These are phyloP conservation scores for Alloteropsis semialata DNA, from an alignment of 176 grass and related monocot species.

Conservation along the genomic window DNA sequence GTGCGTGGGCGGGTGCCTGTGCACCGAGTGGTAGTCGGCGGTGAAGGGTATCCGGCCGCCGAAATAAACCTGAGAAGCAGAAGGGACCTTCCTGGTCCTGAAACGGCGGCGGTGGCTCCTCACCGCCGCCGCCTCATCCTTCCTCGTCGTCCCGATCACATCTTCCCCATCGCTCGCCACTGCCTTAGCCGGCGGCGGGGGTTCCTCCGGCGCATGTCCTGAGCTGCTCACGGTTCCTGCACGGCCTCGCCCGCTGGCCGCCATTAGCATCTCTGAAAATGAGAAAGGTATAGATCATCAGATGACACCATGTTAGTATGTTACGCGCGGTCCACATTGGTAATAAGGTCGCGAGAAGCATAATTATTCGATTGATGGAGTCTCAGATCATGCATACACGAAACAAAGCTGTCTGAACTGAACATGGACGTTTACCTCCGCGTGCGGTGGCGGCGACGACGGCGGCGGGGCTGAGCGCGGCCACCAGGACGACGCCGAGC, in stretches of 20 bases:
- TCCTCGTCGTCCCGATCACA: neutral
- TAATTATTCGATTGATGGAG: no score
- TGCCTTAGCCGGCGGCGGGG: neutral
- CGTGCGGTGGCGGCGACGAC: slow-evolving; percentile 23
- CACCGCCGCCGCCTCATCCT: neutral
- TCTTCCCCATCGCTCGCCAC: neutral
- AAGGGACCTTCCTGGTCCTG: slow-evolving; percentile 21
- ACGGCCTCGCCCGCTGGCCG: neutral
- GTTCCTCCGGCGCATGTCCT: no score
- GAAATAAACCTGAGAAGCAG: neutral
- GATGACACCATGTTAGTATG: no score
- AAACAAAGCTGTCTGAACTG: no score
- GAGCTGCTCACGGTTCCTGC: neutral
- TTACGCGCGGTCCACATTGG: no score
- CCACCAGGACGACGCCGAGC: neutral
- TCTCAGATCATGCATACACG: no score
- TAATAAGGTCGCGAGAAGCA: neutral
- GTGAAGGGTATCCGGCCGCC: slow-evolving; percentile 49
- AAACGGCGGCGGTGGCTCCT: slow-evolving; percentile 5
- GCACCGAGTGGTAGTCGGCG: slow-evolving; percentile 54
- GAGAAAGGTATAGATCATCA: neutral
- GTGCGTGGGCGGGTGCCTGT: slow-evolving; percentile 58
- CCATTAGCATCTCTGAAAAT: slow-evolving; percentile 4
- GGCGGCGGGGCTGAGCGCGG: neutral
- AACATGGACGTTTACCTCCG: slow-evolving; percentile 11